Percentiles rank a stretch among this genome's conserved stretches.
Evolutionary conservation across 2,329 filamentous ascomycete species (phyloP).

Genomic region (Colletotrichum coccodes): DNA sequence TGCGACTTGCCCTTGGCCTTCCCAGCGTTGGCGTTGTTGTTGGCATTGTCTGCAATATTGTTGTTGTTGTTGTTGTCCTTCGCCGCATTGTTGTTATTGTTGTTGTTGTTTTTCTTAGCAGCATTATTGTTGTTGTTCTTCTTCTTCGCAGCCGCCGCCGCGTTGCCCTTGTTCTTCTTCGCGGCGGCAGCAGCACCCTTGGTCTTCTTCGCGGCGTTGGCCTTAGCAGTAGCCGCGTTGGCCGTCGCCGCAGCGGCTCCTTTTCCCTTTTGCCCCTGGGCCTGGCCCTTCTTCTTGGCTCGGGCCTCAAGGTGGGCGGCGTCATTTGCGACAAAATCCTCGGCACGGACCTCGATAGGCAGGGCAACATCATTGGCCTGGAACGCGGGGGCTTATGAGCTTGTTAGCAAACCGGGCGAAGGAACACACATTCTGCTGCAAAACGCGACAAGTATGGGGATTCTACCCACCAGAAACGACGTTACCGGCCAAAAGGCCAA

Average conservation of each 20-base stretch:
- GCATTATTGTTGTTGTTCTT: neutral
- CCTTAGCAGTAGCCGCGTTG: too few species aligned
- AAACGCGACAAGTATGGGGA: too few species aligned
- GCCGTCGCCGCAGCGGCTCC: neutral
- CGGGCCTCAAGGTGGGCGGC: constrained; percentile 12
- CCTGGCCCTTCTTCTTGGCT: constrained; percentile 12
- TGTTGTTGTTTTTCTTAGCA: neutral
- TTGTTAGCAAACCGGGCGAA: neutral
- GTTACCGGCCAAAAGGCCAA: constrained; percentile 24
- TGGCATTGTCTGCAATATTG: neutral
- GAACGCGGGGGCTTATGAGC: neutral
- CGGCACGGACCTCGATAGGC: constrained; percentile 16
- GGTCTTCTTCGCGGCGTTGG: neutral
- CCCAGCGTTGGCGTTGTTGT: neutral
- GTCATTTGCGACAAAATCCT: constrained; percentile 6
- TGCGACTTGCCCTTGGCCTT: constrained; percentile 11
- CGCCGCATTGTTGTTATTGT: too few species aligned
- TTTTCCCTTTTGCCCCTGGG: neutral
- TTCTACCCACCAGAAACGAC: constrained; percentile 17
- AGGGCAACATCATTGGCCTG: constrained; percentile 7
- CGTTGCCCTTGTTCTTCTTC: neutral
- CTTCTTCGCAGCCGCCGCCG: too few species aligned
- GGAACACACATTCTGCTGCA: too few species aligned
- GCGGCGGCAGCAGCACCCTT: neutral
- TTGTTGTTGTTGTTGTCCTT: neutral